Conservation (phyloP, 2,329 filamentous ascomycete genomes). For the Aspergillus sp. region DNA sequence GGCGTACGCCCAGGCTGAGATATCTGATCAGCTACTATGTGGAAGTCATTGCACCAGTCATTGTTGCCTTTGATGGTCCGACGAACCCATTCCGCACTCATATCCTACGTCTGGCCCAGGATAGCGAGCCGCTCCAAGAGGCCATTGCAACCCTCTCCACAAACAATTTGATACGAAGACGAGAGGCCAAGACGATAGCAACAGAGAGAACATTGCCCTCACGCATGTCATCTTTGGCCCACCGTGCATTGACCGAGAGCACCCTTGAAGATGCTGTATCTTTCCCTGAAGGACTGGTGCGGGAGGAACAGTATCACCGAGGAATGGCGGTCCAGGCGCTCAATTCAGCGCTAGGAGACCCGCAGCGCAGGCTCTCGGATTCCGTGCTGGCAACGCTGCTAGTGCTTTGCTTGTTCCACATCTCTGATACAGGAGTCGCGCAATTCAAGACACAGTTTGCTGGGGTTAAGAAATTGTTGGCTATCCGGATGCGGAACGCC, state of each 20-base stretch:
- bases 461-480: slow-evolving; percentile 81
- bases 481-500: slow-evolving; percentile 58
- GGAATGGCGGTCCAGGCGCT: slow-evolving; percentile 72
- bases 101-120: slow-evolving; percentile 65
- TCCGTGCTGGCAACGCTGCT: slow-evolving; percentile 80
- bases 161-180: slow-evolving; percentile 81
- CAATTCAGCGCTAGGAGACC: slow-evolving; percentile 74
- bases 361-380: slow-evolving; percentile 66
- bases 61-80: slow-evolving; percentile 82
- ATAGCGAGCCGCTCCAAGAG: slow-evolving; percentile 77
- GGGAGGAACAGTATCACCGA: slow-evolving; percentile 77
- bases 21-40: slow-evolving; percentile 92
- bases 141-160: slow-evolving; percentile 82
- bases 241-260: slow-evolving; percentile 33
- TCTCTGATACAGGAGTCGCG: slow-evolving; percentile 85
- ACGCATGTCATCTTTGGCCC: slow-evolving; percentile 40
- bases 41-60: slow-evolving; percentile 80
- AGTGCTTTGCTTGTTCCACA: slow-evolving; percentile 81
- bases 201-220: slow-evolving; percentile 44
- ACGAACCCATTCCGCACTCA: slow-evolving; percentile 79
- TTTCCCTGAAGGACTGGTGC: slow-evolving; percentile 51
- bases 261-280: slow-evolving; percentile 29
- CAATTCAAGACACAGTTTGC: slow-evolving; percentile 92
- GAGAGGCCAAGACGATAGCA: slow-evolving; percentile 45
- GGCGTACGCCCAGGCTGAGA: slow-evolving; percentile 65